phyloP scores from a whole-genome alignment of 768 basidiomycete species.

The Lactarius deliciosus region DNA sequence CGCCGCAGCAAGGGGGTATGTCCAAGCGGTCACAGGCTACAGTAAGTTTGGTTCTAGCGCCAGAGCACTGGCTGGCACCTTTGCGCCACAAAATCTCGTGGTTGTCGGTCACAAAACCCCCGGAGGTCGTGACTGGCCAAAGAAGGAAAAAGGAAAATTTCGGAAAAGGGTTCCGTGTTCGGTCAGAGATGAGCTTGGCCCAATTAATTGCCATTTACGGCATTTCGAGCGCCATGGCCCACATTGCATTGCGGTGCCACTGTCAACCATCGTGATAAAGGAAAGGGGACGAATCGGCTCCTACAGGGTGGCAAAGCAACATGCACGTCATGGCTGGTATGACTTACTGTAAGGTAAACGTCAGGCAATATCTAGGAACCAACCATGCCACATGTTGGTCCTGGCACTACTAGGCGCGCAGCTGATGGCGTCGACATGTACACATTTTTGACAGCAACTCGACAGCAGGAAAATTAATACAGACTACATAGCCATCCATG shows the following conservation, averaged over 20 bases:
- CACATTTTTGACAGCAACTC: conserved; percentile 33
- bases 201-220: not conserved
- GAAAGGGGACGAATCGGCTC: not conserved
- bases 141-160: not conserved
- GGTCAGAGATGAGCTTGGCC: not conserved
- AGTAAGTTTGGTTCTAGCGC: not conserved
- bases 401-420: not conserved
- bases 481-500: conserved; percentile 31
- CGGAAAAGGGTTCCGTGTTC: not conserved
- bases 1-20: not conserved
- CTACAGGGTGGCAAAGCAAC: not conserved
- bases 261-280: not conserved
- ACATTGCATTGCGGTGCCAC: not conserved
- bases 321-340: not conserved
- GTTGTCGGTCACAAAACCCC: not conserved
- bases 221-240: too few relatives aligned
- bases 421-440: conserved; percentile 29
- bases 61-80: not conserved
- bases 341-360: not conserved
- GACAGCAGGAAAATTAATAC: conserved; percentile 39
- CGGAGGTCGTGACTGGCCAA: not conserved
- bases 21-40: not conserved
- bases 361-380: not conserved
- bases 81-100: not conserved
- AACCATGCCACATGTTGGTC: not conserved